Conservation (phyloP, 2,329 filamentous ascomycete species). For the Penicillium sp. region DNA sequence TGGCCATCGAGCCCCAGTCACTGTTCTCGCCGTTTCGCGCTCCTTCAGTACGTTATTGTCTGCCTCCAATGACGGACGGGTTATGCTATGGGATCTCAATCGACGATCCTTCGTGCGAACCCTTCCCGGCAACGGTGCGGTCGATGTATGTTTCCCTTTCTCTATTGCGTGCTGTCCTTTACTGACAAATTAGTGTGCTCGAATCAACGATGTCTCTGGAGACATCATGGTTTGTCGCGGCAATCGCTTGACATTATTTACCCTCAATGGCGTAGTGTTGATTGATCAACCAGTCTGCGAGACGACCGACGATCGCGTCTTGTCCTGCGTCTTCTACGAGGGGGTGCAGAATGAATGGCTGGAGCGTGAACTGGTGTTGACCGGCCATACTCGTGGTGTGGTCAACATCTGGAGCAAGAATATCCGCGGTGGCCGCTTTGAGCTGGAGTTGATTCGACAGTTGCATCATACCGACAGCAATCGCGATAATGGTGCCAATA, state of each 20-base stretch:
- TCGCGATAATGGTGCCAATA: constrained; percentile 59
- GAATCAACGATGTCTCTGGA: constrained; percentile 86
- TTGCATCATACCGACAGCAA: constrained; percentile 76
- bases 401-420: constrained; percentile 70
- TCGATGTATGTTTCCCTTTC: constrained; percentile 39
- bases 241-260: constrained; percentile 73
- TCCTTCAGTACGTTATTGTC: constrained; percentile 87
- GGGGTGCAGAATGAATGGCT: constrained; percentile 89
- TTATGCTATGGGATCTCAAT: constrained; percentile 93
- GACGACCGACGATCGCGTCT: constrained; percentile 69
- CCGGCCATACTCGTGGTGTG: constrained; percentile 77
- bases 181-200: constrained; percentile 62
- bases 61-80: constrained; percentile 75
- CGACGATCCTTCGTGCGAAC: constrained; percentile 80
- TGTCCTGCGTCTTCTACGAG: constrained; percentile 89
- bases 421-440: constrained; percentile 65
- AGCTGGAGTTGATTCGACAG: constrained; percentile 73
- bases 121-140: constrained; percentile 58
- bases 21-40: constrained; percentile 77
- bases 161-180: not conserved
- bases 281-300: constrained; percentile 79
- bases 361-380: constrained; percentile 81
- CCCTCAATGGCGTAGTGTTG: constrained; percentile 80
- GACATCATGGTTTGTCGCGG: constrained; percentile 84
- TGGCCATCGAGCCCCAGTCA: constrained; percentile 83